These are phyloP conservation scores for Byssochlamys sp. DNA, from an alignment of 2,329 filamentous ascomycete species.

Conservation along the genomic window DNA sequence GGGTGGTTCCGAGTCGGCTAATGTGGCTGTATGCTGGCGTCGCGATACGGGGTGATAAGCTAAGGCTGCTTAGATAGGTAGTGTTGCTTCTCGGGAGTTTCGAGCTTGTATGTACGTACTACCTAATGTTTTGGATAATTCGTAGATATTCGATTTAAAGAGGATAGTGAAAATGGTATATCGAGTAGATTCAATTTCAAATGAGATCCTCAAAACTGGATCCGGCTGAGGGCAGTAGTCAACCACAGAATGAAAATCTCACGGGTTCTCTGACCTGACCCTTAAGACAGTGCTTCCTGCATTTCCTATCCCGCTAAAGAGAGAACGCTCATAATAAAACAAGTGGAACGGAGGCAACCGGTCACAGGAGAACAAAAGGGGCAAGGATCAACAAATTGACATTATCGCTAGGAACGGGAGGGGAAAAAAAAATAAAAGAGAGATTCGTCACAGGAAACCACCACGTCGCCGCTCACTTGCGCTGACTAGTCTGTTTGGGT, in stretches of 20 bases:
- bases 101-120: too few relatives aligned
- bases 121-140: too few relatives aligned
- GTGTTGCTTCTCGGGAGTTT: too few relatives aligned
- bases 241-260: background rate
- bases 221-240: background rate
- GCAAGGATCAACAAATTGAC: background rate
- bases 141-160: too few relatives aligned
- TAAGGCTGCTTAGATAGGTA: too few relatives aligned
- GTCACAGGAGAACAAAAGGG: background rate
- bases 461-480: background rate
- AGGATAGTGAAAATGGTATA: background rate
- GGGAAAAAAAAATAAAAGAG: background rate
- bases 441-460: background rate
- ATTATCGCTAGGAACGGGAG: background rate
- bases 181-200: background rate
- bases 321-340: background rate
- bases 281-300: background rate
- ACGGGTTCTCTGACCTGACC: background rate
- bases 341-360: background rate
- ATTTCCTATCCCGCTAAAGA: background rate
- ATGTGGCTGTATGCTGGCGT: too few relatives aligned
- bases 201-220: background rate
- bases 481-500: conserved; percentile 21
- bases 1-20: too few relatives aligned
- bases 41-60: too few relatives aligned